phyloP scores from a whole-genome alignment of 1,139 yeast species.

The Wickerhamiella pararugosa region DNA sequence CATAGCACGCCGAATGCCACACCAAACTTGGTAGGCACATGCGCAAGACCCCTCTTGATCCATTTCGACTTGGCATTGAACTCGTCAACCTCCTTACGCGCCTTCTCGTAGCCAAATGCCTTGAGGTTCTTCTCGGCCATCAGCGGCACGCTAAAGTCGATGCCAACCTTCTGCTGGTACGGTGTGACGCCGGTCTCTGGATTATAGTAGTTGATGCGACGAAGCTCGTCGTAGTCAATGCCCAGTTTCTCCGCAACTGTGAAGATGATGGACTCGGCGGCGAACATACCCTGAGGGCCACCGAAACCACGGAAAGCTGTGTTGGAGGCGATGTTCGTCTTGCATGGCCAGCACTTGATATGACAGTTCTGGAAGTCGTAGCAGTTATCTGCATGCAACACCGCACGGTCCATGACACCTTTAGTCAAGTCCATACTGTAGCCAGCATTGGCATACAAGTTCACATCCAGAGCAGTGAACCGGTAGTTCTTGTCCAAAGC shows the following conservation, averaged over 20 bases:
- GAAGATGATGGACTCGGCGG: conserved; percentile 28
- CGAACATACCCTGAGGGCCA: conserved; percentile 35
- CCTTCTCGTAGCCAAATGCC: conserved; percentile 24
- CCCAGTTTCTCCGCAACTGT: conserved; percentile 28
- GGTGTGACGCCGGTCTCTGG: conserved; percentile 25
- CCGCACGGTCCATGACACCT: conserved; percentile 34
- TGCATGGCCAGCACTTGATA: conserved; percentile 28
- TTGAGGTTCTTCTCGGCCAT: conserved; percentile 25
- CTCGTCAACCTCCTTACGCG: conserved; percentile 25
- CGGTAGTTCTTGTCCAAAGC: conserved; percentile 28
- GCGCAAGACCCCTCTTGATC: conserved; percentile 33
- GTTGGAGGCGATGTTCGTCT: conserved; percentile 32
- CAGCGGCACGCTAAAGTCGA: conserved; percentile 28
- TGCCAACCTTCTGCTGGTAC: conserved; percentile 29
- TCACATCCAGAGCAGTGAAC: conserved; percentile 27
- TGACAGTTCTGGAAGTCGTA: conserved; percentile 30
- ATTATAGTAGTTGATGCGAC: conserved; percentile 27
- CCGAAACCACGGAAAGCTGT: conserved; percentile 37
- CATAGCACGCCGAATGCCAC: conserved; percentile 32
- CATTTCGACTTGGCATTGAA: conserved; percentile 29
- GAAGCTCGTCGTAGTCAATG: conserved; percentile 24
- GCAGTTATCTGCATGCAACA: conserved; percentile 30
- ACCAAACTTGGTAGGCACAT: conserved; percentile 33
- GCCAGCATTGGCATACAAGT: conserved; percentile 32
- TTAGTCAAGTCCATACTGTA: conserved; percentile 33